Percentiles rank a stretch among this genome's conserved stretches.
phyloP scores from a whole-genome alignment of 2,329 filamentous ascomycete species.

The Sarocladium brachiariae region DNA sequence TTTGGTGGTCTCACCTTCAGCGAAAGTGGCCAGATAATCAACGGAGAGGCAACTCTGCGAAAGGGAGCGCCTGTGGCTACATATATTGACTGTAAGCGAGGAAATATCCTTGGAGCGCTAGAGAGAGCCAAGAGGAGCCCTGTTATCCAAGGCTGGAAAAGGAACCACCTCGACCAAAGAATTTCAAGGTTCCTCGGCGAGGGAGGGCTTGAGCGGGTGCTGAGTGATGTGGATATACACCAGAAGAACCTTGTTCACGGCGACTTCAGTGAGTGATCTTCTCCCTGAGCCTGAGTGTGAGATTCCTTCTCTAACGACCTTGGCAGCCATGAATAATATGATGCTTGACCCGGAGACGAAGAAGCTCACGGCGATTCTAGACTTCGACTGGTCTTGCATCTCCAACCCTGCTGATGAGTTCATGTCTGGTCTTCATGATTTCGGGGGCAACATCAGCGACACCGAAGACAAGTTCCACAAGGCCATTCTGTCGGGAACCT shows the following conservation, averaged over 20 bases:
- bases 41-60: background rate
- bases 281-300: no score
- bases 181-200: background rate
- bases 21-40: background rate
- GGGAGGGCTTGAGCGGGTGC: background rate
- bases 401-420: background rate
- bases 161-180: background rate
- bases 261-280: background rate
- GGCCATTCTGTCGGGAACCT: background rate
- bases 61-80: background rate
- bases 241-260: background rate
- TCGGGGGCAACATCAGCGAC: background rate
- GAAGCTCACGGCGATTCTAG: background rate
- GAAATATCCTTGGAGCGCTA: background rate
- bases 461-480: background rate
- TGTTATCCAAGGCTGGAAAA: background rate
- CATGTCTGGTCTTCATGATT: background rate
- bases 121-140: background rate
- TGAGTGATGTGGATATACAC: background rate
- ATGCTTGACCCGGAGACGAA: background rate
- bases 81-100: background rate
- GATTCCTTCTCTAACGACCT: background rate
- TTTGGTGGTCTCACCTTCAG: background rate
- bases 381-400: constrained; percentile 1
- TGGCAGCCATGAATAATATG: background rate